Percentiles rank a stretch among this genome's conserved stretches.
phyloP scores from a whole-genome alignment of 805 yeast species.

The Cyberlindnera galapagoensis region DNA sequence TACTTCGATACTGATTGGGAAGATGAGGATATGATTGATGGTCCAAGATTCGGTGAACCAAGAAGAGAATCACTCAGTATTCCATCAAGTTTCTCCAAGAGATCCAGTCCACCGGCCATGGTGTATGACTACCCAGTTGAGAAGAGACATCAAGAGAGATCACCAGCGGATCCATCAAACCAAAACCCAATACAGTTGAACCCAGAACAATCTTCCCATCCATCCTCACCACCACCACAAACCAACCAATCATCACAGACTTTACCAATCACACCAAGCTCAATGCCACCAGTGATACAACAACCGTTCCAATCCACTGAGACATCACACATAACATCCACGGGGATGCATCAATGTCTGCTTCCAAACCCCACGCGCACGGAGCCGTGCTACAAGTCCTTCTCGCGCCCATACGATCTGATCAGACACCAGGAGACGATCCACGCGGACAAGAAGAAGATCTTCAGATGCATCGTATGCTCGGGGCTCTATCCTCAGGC shows the following conservation, averaged over 20 bases:
- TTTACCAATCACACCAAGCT: too few relatives aligned
- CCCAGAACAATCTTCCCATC: too few relatives aligned
- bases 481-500: slow-evolving; percentile 6
- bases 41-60: slow-evolving; percentile 5
- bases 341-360: slow-evolving; percentile 43
- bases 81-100: not conserved
- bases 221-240: too few relatives aligned
- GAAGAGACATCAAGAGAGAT: too few relatives aligned
- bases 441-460: slow-evolving; percentile 81
- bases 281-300: slow-evolving; percentile 2
- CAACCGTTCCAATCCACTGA: not conserved
- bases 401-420: slow-evolving; percentile 91
- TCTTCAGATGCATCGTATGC: slow-evolving; percentile 82
- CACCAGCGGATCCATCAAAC: too few relatives aligned
- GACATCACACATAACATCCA: slow-evolving; percentile 1
- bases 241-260: too few relatives aligned
- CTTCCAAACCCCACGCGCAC: slow-evolving; percentile 57
- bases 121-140: too few relatives aligned
- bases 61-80: slow-evolving; percentile 3
- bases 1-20: slow-evolving; percentile 18
- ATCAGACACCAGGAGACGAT: slow-evolving; percentile 95
- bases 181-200: too few relatives aligned
- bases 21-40: slow-evolving; percentile 12
- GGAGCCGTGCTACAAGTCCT: slow-evolving; percentile 63
- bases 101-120: too few relatives aligned